Percentiles rank a stretch among this genome's conserved stretches.
Evolutionary conservation across 192 early-diverging fungal species (phyloP).

Genomic region (Coemansia sp.): DNA sequence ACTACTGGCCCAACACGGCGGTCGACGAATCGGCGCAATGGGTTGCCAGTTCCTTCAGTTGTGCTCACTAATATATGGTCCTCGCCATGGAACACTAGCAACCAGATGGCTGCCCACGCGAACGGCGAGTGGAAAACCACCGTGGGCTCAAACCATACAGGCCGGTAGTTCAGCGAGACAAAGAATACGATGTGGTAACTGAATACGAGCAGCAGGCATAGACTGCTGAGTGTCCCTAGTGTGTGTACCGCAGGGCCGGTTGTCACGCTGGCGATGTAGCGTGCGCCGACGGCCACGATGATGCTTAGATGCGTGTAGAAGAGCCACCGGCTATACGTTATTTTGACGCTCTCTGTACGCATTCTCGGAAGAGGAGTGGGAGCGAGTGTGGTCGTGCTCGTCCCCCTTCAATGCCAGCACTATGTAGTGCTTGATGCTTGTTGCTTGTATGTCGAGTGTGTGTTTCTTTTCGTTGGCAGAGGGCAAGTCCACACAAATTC

Average conservation of each 20-base stretch:
- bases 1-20: slow-evolving; percentile 31
- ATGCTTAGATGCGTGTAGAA: slow-evolving; percentile 35
- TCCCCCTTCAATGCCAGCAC: neutral
- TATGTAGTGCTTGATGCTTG: too few species aligned
- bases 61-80: slow-evolving; percentile 2
- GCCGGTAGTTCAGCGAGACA: slow-evolving; percentile 35
- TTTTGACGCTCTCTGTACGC: slow-evolving; percentile 31
- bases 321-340: slow-evolving; percentile 48
- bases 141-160: slow-evolving; percentile 33
- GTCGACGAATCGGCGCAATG: slow-evolving; percentile 26
- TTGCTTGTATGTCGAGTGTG: too few species aligned
- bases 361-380: too few species aligned
- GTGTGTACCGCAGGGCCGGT: slow-evolving; percentile 33
- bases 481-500: too few species aligned
- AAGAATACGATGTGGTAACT: slow-evolving; percentile 47
- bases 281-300: slow-evolving; percentile 21
- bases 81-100: slow-evolving; percentile 41
- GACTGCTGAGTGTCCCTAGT: slow-evolving; percentile 35
- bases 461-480: too few species aligned
- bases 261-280: slow-evolving; percentile 35
- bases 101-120: slow-evolving; percentile 49
- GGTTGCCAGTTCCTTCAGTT: slow-evolving; percentile 5
- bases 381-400: too few species aligned
- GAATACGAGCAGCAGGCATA: slow-evolving; percentile 35
- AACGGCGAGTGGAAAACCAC: slow-evolving; percentile 52